A percentile compares a stretch with the other conserved stretches of the same genome.
These are phyloP conservation scores for Trifolium fragiferum DNA, from an alignment of 306 rosid genomes.

Conservation along the genomic window DNA sequence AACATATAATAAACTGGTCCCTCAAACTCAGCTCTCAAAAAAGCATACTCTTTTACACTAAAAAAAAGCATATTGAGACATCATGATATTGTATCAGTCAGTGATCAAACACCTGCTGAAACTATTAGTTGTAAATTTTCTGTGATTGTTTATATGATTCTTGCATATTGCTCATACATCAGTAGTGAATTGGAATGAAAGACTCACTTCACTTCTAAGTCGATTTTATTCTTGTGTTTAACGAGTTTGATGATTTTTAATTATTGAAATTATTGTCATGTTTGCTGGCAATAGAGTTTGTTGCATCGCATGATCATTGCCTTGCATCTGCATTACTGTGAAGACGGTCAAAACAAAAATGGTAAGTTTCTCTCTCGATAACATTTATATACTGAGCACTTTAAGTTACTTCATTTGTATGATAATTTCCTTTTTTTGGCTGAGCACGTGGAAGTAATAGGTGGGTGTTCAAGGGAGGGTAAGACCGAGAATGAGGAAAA, in stretches of 20 bases:
- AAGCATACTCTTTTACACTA: not conserved
- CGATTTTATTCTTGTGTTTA: not conserved
- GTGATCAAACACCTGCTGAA: not conserved
- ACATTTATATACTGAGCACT: not conserved
- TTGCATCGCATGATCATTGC: not conserved
- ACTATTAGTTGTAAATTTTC: not conserved
- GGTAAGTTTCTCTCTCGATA: not conserved
- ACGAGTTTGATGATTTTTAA: slow-evolving; percentile 18
- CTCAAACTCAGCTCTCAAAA: not conserved
- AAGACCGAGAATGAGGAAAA: too few species aligned
- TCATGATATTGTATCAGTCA: slow-evolving; percentile 2
- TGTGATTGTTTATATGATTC: slow-evolving; percentile 13
- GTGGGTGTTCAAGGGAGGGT: too few species aligned
- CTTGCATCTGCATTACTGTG: slow-evolving; percentile 5
- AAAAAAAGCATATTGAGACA: not conserved
- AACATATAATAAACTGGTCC: not conserved
- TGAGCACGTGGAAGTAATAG: not conserved
- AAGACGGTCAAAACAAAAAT: slow-evolving; percentile 1
- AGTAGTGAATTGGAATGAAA: slow-evolving; percentile 5
- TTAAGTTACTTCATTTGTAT: not conserved
- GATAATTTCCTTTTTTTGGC: slow-evolving; percentile 1
- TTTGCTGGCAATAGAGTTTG: slow-evolving; percentile 17
- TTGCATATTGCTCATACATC: not conserved
- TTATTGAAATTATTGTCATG: not conserved
- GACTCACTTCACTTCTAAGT: not conserved